Evolutionary conservation across 768 basidiomycete species (phyloP).

Genomic region (Macrolepiota dolichaula): DNA sequence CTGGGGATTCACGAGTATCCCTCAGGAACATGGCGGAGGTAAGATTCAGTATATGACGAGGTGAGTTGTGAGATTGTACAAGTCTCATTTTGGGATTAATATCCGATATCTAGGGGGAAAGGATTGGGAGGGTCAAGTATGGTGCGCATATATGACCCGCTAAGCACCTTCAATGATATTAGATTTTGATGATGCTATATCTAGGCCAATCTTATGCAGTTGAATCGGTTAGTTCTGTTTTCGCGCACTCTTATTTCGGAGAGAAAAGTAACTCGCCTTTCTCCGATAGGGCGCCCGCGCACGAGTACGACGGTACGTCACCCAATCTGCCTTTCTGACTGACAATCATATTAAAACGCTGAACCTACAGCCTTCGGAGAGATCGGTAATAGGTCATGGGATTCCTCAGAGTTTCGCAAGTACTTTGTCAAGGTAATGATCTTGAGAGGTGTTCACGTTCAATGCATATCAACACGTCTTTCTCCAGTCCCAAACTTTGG

Average conservation of each 20-base stretch:
- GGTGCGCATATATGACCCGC: constrained; percentile 1
- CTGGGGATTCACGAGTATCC: constrained; percentile 14
- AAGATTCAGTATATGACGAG: constrained; percentile 7
- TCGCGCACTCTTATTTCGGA: not conserved
- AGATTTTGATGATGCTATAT: not conserved
- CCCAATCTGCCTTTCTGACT: not conserved
- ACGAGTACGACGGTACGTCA: constrained; percentile 15
- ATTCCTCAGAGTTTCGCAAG: constrained; percentile 11
- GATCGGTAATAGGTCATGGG: constrained; percentile 16
- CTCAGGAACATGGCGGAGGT: constrained; percentile 11
- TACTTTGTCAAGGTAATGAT: constrained; percentile 16
- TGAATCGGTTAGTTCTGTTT: constrained; percentile 13
- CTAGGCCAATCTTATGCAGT: constrained; percentile 13
- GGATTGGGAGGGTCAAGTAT: constrained; percentile 17
- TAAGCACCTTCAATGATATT: not conserved
- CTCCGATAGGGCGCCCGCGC: constrained; percentile 12
- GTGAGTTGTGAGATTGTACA: not conserved
- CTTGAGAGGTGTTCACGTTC: not conserved
- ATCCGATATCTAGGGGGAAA: constrained; percentile 11
- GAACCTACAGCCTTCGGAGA: constrained; percentile 13
- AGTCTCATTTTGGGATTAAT: not conserved
- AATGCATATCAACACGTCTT: not conserved
- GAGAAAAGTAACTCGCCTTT: not conserved
- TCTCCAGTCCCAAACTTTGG: constrained; percentile 13
- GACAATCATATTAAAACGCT: not conserved